Conservation (phyloP, 2,329 filamentous ascomycete genomes). For the Lecanosticta acicola region DNA sequence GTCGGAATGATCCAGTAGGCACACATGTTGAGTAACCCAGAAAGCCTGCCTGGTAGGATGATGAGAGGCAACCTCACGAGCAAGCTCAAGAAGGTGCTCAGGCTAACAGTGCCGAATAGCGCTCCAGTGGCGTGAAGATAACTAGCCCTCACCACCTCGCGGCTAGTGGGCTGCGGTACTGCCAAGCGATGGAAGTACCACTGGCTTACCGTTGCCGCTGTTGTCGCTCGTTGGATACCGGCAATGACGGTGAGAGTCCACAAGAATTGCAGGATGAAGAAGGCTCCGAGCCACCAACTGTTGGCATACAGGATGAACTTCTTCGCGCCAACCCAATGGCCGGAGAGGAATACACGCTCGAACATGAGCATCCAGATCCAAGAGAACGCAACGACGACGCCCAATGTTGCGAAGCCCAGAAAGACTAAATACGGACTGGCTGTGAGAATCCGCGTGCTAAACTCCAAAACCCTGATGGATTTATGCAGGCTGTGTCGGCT, state of each 20-base stretch:
- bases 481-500: constrained; percentile 74
- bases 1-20: constrained; percentile 78
- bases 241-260: constrained; percentile 88
- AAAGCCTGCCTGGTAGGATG: constrained; percentile 69
- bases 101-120: constrained; percentile 85
- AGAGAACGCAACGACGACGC: constrained; percentile 75
- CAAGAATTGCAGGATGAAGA: constrained; percentile 88
- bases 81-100: constrained; percentile 76
- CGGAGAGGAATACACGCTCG: constrained; percentile 88
- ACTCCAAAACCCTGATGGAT: constrained; percentile 84
- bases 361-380: constrained; percentile 98
- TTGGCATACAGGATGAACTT: constrained; percentile 79
- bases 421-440: constrained; percentile 77
- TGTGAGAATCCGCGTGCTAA: constrained; percentile 79
- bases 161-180: constrained; percentile 68
- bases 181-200: constrained; percentile 98
- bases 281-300: constrained; percentile 92
- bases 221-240: constrained; percentile 83
- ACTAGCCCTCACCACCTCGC: constrained; percentile 76
- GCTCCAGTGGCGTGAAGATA: constrained; percentile 75
- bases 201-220: constrained; percentile 90
- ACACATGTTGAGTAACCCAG: constrained; percentile 63
- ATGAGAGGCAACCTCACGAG: constrained; percentile 79
- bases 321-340: constrained; percentile 58
- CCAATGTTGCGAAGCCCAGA: constrained; percentile 74